Evolutionary conservation across 495 filamentous ascomycete genomes (phyloP).

Genomic region (Xylaria venustula): DNA sequence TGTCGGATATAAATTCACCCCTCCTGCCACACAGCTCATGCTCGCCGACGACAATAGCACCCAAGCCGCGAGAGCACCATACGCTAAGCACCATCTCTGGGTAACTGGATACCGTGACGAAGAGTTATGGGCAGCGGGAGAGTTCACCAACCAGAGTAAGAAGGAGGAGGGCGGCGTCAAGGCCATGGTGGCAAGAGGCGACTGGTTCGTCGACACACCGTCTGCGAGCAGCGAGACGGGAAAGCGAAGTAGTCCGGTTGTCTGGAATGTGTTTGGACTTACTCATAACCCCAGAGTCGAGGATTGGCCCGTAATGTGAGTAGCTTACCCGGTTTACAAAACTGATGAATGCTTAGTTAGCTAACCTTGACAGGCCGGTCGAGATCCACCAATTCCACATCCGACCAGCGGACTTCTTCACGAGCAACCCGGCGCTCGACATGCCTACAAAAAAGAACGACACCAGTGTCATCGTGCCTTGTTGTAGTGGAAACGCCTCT

Average conservation of each 20-base stretch:
- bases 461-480: constrained; percentile 48
- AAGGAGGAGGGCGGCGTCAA: constrained; percentile 30
- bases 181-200: constrained; percentile 29
- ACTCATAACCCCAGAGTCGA: constrained; percentile 61
- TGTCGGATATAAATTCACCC: constrained; percentile 75
- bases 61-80: constrained; percentile 75
- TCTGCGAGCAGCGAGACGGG: constrained; percentile 23
- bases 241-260: constrained; percentile 43
- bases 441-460: constrained; percentile 53
- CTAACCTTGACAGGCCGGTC: constrained; percentile 43
- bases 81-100: constrained; percentile 79
- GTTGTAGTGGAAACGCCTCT: constrained; percentile 12
- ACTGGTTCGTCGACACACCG: constrained; percentile 29
- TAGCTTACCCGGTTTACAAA: constrained; percentile 14
- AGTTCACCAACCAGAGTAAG: constrained; percentile 76
- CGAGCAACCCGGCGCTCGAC: constrained; percentile 53
- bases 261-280: constrained; percentile 62
- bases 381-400: constrained; percentile 59
- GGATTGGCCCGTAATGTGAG: constrained; percentile 62
- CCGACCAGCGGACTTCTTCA: constrained; percentile 55
- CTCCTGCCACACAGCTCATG: constrained; percentile 76
- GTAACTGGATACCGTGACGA: constrained; percentile 74
- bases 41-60: constrained; percentile 66
- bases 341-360: too few relatives aligned
- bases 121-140: constrained; percentile 78